Conservation (phyloP, 73 alveolate genomes). For the Breviolum minutum region DNA sequence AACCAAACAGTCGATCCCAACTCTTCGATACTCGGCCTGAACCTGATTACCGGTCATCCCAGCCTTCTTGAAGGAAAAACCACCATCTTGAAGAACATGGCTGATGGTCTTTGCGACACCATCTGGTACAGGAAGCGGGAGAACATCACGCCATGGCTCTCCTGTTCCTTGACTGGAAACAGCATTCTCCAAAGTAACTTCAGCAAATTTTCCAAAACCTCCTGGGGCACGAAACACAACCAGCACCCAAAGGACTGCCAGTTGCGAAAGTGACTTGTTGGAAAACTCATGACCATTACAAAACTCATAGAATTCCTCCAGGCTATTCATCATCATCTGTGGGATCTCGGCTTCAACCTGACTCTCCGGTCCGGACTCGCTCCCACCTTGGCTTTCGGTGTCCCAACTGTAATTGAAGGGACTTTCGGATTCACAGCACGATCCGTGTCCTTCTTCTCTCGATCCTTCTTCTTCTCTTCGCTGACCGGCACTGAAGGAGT, state of each 20-base stretch:
- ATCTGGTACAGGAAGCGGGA: neutral
- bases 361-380: neutral
- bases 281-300: neutral
- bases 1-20: neutral
- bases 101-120: neutral
- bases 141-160: neutral
- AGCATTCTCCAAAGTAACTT: neutral
- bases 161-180: constrained; percentile 42
- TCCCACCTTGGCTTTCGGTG: neutral
- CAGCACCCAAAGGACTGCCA: neutral
- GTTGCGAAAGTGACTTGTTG: neutral
- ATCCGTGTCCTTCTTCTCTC: neutral
- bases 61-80: neutral
- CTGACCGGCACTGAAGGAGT: neutral
- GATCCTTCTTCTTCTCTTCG: neutral
- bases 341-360: neutral
- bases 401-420: neutral
- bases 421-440: neutral
- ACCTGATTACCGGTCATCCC: neutral
- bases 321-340: neutral
- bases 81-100: neutral
- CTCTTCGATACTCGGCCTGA: neutral
- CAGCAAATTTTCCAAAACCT: neutral
- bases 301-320: neutral
- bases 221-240: neutral